A percentile compares a stretch with the other conserved stretches of the same genome.
phyloP scores from a whole-genome alignment of 2,329 filamentous ascomycete genomes.

The Exophiala mesophila region DNA sequence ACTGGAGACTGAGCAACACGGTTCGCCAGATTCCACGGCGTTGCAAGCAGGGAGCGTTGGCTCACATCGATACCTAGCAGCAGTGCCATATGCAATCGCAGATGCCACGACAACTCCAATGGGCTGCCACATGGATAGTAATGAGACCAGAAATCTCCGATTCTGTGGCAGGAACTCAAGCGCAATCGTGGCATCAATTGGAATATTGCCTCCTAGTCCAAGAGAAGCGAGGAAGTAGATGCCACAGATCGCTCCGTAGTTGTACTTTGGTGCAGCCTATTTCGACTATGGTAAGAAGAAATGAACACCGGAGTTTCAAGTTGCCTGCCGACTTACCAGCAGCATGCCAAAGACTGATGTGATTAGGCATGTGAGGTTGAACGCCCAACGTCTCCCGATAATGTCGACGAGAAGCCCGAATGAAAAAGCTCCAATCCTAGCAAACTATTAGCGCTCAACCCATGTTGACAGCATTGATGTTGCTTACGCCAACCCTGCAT shows the following conservation, averaged over 20 bases:
- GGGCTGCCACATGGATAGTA: slow-evolving; percentile 85
- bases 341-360: slow-evolving; percentile 66
- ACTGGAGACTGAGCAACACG: slow-evolving; percentile 17
- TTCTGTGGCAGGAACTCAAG: slow-evolving; percentile 76
- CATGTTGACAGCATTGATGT: not conserved
- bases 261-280: slow-evolving; percentile 39
- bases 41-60: slow-evolving; percentile 11
- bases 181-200: slow-evolving; percentile 61
- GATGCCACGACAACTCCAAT: slow-evolving; percentile 71
- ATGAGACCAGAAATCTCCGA: slow-evolving; percentile 65
- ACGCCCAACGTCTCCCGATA: slow-evolving; percentile 70
- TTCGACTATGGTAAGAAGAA: too few relatives aligned
- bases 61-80: slow-evolving; percentile 57
- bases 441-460: not conserved
- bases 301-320: slow-evolving; percentile 42
- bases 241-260: slow-evolving; percentile 12
- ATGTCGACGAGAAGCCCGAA: slow-evolving; percentile 78
- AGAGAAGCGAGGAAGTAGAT: slow-evolving; percentile 35
- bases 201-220: slow-evolving; percentile 63
- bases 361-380: slow-evolving; percentile 71
- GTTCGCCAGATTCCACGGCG: slow-evolving; percentile 9
- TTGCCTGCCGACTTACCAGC: slow-evolving; percentile 61
- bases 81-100: slow-evolving; percentile 59
- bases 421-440: slow-evolving; percentile 62
- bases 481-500: slow-evolving; percentile 58